Evolutionary conservation across 371 early-diverging fungal genomes (phyloP), one percentile per base, ranked within the genome.

Genomic region (Mucor saturninus): DNA sequence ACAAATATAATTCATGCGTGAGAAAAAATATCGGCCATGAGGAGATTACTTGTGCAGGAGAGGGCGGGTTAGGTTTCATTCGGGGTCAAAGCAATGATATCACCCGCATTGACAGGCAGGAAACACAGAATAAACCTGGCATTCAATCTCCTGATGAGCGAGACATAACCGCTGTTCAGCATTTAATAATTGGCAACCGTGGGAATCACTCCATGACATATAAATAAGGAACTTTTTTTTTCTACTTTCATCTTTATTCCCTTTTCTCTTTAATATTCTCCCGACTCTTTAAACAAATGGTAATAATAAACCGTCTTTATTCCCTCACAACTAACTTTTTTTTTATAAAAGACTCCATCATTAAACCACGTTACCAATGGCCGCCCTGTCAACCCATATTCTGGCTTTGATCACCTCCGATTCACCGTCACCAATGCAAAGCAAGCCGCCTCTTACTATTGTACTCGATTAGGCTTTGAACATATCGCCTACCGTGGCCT

Each of bases 381-480:
- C 21, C 61, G 65, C 45, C 55, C 52, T 31, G 65, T 45, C 51
- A 74, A 71, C 59, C 69, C 62, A 48, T 83, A 69, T 56, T 63
- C 77, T 58, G 82, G 83, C 28, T 90, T 86, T 67, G 91, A 94
- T 75, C 95, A 94, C 71, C 70, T 94, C 31, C 81, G 81, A 56
- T 93, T 93, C 71, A 93, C 93, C 81, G 95, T 95, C 37, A 93
- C 93, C 52, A 95, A 95, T 73, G 95, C 95, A 62, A 95, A 95
- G 79, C 95, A 95, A 76, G 98, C 97, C 43, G 98, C 98, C 51
- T 88, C 93, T 60, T 97, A 84, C 84, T 94, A 94, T 72, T 81
- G 83, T 72, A 91, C 91, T 51, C 86, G 89, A 56, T 88, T 96
- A 68, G 98, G 98, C 28, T 98, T 97, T 83, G 83, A 89, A 74